These are phyloP conservation scores for Suillus clintonianus DNA, from an alignment of 768 basidiomycete species.

Conservation along the genomic window DNA sequence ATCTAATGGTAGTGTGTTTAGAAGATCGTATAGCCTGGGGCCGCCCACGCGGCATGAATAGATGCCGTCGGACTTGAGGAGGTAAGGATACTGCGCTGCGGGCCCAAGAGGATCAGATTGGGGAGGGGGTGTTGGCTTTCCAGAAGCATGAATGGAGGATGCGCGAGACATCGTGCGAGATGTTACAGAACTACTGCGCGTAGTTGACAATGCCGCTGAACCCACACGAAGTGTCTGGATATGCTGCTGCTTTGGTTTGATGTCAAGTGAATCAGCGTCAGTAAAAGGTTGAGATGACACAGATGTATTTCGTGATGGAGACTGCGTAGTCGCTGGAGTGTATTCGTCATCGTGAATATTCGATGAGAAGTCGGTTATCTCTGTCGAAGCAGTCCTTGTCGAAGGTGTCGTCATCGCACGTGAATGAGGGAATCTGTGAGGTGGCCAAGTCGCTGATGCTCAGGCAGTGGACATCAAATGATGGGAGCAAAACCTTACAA, in stretches of 20 bases:
- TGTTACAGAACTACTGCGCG: constrained; percentile 8
- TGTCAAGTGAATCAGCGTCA: not conserved
- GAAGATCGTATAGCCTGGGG: constrained; percentile 62
- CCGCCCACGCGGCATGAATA: constrained; percentile 72
- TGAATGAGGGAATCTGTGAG: not conserved
- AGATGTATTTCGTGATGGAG: not conserved
- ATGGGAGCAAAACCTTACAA: not conserved
- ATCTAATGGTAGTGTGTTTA: constrained; percentile 60
- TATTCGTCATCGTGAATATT: not conserved
- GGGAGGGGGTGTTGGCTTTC: constrained; percentile 44
- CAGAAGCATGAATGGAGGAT: constrained; percentile 15
- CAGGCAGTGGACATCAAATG: not conserved
- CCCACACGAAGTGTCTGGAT: not conserved
- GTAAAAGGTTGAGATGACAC: not conserved
- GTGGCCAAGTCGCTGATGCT: not conserved
- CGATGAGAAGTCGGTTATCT: not conserved
- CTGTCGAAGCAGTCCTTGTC: not conserved
- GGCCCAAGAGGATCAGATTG: constrained; percentile 50
- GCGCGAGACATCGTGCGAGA: constrained; percentile 3
- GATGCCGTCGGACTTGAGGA: constrained; percentile 47
- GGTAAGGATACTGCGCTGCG: constrained; percentile 49
- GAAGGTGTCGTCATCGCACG: not conserved
- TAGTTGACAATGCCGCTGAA: not conserved
- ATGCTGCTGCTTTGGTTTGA: not conserved
- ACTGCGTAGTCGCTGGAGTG: not conserved